Percentiles rank a stretch among this genome's conserved stretches.
These are phyloP conservation scores for Phytophthora nicotianae DNA, from an alignment of 352 stramenopile genomes.

Conservation along the genomic window DNA sequence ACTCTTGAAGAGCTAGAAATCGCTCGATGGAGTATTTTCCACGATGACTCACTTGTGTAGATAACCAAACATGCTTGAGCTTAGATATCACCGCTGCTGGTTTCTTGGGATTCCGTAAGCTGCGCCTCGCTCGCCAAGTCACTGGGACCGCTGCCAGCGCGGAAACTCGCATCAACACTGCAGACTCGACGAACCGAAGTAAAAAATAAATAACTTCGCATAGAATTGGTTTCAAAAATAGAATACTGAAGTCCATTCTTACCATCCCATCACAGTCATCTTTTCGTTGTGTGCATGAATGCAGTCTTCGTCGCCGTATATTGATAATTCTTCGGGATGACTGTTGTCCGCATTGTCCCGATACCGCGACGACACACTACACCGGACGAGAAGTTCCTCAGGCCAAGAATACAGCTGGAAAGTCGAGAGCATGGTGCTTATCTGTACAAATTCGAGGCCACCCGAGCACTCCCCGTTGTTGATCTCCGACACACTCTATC, in stretches of 20 bases:
- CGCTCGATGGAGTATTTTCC: background rate
- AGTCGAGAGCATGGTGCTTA: constrained; percentile 4
- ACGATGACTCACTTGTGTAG: background rate
- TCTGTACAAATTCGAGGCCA: constrained; percentile 27
- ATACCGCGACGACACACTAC: constrained; percentile 8
- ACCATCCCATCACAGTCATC: background rate
- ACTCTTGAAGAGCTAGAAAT: background rate
- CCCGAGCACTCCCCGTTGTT: constrained; percentile 16
- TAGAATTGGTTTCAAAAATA: too few relatives aligned
- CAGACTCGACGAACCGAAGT: too few relatives aligned
- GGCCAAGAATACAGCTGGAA: constrained; percentile 6
- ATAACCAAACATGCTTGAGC: background rate
- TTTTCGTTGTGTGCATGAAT: background rate
- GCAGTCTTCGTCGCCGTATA: background rate
- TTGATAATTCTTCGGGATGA: constrained; percentile 16
- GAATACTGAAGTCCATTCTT: background rate
- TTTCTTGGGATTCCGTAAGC: too few relatives aligned
- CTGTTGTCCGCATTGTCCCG: constrained; percentile 5
- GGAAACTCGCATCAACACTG: too few relatives aligned
- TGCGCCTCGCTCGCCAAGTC: too few relatives aligned
- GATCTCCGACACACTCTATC: constrained; percentile 28
- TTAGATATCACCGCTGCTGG: background rate
- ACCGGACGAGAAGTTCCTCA: constrained; percentile 17
- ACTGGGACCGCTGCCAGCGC: too few relatives aligned
- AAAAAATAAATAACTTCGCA: too few relatives aligned